Percentiles rank a stretch among this genome's conserved stretches.
phyloP scores from a whole-genome alignment of 345 rosid genomes.

The Populus deltoides region DNA sequence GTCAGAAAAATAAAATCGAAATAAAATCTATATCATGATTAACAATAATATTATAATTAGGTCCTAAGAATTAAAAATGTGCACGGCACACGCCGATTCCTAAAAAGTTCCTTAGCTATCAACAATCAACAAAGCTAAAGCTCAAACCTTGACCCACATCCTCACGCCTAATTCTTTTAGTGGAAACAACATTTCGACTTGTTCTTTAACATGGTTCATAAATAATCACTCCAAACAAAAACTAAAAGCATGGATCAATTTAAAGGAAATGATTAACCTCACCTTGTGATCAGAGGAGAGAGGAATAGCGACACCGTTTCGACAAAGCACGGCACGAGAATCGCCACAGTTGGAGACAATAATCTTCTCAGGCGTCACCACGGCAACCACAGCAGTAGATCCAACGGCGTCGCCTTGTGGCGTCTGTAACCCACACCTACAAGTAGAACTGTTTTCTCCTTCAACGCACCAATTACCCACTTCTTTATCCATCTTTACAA shows the following conservation, averaged over 20 bases:
- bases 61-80: not conserved
- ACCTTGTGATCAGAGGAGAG: slow-evolving; percentile 86
- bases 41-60: not conserved
- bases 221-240: not conserved
- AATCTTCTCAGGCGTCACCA: slow-evolving; percentile 62
- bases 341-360: slow-evolving; percentile 84
- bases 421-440: slow-evolving; percentile 71
- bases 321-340: slow-evolving; percentile 83
- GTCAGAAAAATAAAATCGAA: not conserved
- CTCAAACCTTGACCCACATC: not conserved
- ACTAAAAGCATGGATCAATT: no score
- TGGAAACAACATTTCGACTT: not conserved
- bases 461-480: slow-evolving; percentile 32
- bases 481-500: slow-evolving; percentile 60
- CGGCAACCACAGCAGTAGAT: slow-evolving; percentile 75
- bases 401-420: slow-evolving; percentile 90
- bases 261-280: not conserved
- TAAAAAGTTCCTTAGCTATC: not conserved
- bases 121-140: not conserved
- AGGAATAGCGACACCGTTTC: slow-evolving; percentile 66
- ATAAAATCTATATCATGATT: not conserved
- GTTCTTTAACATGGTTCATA: not conserved
- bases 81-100: not conserved
- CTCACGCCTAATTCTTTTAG: not conserved
- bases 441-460: slow-evolving; percentile 22